phyloP scores from a whole-genome alignment of 805 yeast species.

The Jamesozyma jinghongensis region DNA sequence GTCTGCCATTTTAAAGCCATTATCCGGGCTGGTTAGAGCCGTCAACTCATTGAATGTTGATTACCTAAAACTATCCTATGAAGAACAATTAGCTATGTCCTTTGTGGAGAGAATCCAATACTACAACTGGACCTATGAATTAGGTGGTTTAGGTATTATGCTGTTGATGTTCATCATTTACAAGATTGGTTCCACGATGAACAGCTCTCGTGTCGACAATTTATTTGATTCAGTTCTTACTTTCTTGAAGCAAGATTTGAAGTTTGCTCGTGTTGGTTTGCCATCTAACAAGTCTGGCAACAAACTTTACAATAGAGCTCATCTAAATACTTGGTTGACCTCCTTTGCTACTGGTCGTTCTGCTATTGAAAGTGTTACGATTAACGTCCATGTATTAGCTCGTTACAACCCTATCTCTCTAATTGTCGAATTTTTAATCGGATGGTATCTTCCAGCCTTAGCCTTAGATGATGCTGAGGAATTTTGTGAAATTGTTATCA shows the following conservation, averaged over 20 bases:
- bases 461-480: conserved; percentile 49
- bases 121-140: conserved; percentile 76
- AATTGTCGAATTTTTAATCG: conserved; percentile 51
- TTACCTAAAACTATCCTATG: conserved; percentile 30
- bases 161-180: conserved; percentile 41
- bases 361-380: conserved; percentile 54
- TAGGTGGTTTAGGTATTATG: conserved; percentile 44
- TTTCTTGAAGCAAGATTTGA: conserved; percentile 45
- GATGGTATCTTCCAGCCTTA: conserved; percentile 47
- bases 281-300: conserved; percentile 14
- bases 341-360: conserved; percentile 86
- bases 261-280: conserved; percentile 55
- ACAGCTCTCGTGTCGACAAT: conserved; percentile 44
- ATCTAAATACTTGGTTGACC: conserved; percentile 31
- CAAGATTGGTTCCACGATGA: conserved; percentile 50
- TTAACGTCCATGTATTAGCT: conserved; percentile 57
- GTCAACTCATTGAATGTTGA: conserved; percentile 23
- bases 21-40: conserved; percentile 1
- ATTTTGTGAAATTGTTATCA: conserved; percentile 47
- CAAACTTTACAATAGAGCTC: conserved; percentile 32
- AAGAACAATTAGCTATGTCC: conserved; percentile 52
- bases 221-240: conserved; percentile 44
- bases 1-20: conserved; percentile 5
- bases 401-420: conserved; percentile 73
- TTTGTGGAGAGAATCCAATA: conserved; percentile 45